These are phyloP conservation scores for Blastocystis sp. DNA, from an alignment of 352 stramenopile species.

Conservation along the genomic window DNA sequence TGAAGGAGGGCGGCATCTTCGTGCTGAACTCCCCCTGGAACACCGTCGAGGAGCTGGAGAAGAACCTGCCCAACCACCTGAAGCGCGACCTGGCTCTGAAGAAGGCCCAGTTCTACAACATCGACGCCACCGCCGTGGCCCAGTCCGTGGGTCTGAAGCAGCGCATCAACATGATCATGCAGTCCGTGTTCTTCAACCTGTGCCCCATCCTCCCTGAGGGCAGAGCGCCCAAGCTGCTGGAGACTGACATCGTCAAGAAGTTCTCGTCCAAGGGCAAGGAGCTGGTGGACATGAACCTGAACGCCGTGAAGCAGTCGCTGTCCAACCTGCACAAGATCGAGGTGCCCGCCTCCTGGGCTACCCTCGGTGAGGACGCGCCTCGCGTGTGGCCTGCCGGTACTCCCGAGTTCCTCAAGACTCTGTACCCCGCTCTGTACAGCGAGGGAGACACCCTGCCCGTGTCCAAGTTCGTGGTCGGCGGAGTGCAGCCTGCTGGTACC, in stretches of 20 bases:
- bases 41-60: conserved; percentile 72
- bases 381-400: conserved; percentile 75
- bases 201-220: conserved; percentile 47
- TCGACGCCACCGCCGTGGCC: conserved; percentile 75
- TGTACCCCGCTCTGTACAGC: conserved; percentile 73
- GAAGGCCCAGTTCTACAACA: conserved; percentile 74
- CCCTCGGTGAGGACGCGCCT: conserved; percentile 71
- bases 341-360: conserved; percentile 74
- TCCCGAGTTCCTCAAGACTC: conserved; percentile 75
- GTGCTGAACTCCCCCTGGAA: conserved; percentile 65
- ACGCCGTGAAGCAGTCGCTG: conserved; percentile 72
- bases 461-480: conserved; percentile 75
- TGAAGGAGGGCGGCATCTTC: conserved; percentile 73
- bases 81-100: conserved; percentile 74
- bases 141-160: conserved; percentile 74
- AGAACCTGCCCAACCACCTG: conserved; percentile 73
- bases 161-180: conserved; percentile 77
- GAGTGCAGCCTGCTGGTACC: conserved; percentile 74
- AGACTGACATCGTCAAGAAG: not conserved
- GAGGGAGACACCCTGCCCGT: conserved; percentile 76
- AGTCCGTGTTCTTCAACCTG: conserved; percentile 65
- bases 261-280: conserved; percentile 69
- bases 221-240: conserved; percentile 37
- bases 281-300: conserved; percentile 72
- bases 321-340: conserved; percentile 73